Evolutionary conservation across 345 rosid species (phyloP).

Genomic region (Eucalyptus polybractea): DNA sequence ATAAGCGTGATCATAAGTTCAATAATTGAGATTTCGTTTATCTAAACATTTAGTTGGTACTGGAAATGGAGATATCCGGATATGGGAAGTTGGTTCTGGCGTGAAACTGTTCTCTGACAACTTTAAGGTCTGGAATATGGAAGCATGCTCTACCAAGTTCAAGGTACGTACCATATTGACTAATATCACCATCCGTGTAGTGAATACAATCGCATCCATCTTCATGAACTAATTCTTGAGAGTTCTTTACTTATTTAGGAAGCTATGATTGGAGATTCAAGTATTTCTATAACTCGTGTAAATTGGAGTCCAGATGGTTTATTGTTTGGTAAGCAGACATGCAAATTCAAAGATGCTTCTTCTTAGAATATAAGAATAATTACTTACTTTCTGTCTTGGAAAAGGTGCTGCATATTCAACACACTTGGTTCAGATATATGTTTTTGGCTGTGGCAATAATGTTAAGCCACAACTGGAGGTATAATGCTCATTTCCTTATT

Average conservation of each 20-base stretch:
- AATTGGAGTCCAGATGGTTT: slow-evolving; percentile 47
- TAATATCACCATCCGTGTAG: neutral
- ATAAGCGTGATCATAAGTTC: neutral
- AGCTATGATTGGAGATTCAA: slow-evolving; percentile 20
- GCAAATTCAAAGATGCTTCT: neutral
- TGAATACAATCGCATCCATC: neutral
- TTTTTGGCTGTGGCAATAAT: slow-evolving; percentile 1
- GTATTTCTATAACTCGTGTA: slow-evolving; percentile 23
- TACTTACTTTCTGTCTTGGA: neutral
- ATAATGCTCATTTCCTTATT: neutral
- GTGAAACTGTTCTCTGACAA: slow-evolving; percentile 29
- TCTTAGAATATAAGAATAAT: neutral
- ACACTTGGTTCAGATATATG: slow-evolving; percentile 24
- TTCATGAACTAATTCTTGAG: neutral
- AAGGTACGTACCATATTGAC: slow-evolving; percentile 10
- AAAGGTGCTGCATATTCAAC: slow-evolving; percentile 38
- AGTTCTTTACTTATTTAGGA: slow-evolving; percentile 8
- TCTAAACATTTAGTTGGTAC: slow-evolving; percentile 44
- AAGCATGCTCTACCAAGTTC: slow-evolving; percentile 28
- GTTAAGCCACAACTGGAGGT: slow-evolving; percentile 28
- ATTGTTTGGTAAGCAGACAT: slow-evolving; percentile 21
- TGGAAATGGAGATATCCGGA: slow-evolving; percentile 29
- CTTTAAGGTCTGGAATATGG: slow-evolving; percentile 64
- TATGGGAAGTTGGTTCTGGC: slow-evolving; percentile 60
- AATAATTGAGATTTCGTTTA: neutral